Percentiles rank a stretch among this genome's conserved stretches.
Evolutionary conservation across 768 basidiomycete genomes (phyloP).

Genomic region (Gymnopilus dilepis): DNA sequence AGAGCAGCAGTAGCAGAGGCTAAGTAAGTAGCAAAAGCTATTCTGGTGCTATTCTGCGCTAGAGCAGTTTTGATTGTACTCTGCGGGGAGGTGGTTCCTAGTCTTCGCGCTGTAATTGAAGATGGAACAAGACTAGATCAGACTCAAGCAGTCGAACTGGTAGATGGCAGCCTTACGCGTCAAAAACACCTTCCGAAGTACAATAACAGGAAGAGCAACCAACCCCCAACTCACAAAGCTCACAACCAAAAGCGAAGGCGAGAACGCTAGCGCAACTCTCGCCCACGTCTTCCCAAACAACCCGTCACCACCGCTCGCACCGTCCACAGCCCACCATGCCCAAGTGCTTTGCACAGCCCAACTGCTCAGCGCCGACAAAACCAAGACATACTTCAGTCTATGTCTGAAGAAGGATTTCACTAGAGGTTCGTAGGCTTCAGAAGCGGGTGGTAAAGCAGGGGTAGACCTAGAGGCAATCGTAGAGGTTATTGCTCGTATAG

Average conservation of each 20-base stretch:
- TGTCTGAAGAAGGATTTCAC: slow-evolving; percentile 66
- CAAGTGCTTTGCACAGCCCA: slow-evolving; percentile 48
- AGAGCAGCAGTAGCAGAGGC: slow-evolving; percentile 51
- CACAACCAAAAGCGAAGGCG: slow-evolving; percentile 48
- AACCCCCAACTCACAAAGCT: slow-evolving; percentile 52
- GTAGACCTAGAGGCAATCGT: slow-evolving; percentile 52
- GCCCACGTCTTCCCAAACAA: slow-evolving; percentile 30
- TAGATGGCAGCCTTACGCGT: slow-evolving; percentile 49
- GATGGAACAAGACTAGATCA: background rate
- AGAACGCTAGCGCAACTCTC: slow-evolving; percentile 42
- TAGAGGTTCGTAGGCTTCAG: slow-evolving; percentile 67
- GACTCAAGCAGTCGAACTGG: background rate
- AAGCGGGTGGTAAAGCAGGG: slow-evolving; percentile 60
- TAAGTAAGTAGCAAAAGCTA: slow-evolving; percentile 51
- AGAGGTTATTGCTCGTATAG: slow-evolving; percentile 55
- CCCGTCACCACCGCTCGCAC: slow-evolving; percentile 25
- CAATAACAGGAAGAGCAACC: slow-evolving; percentile 59
- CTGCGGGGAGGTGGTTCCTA: slow-evolving; percentile 57
- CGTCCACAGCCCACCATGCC: slow-evolving; percentile 51
- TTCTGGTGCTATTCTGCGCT: slow-evolving; percentile 50
- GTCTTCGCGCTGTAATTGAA: slow-evolving; percentile 44
- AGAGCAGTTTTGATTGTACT: slow-evolving; percentile 50
- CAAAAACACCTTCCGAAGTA: slow-evolving; percentile 63
- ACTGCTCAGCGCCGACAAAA: slow-evolving; percentile 52
- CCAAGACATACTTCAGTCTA: slow-evolving; percentile 62